Evolutionary conservation across 306 rosid species (phyloP).

Genomic region (Cucurbita ficifolia): DNA sequence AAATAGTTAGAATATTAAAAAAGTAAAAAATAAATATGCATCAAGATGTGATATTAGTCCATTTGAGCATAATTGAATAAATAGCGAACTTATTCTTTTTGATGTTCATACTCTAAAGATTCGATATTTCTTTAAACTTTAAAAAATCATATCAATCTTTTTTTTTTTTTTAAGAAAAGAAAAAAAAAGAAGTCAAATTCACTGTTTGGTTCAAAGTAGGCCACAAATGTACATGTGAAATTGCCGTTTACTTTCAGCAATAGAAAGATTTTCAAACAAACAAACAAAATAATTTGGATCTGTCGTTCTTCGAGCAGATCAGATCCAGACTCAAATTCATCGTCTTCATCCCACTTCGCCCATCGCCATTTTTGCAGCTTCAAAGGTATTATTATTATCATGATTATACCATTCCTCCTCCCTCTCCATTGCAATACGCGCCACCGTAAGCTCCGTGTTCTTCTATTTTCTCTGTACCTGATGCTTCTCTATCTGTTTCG

Average conservation of each 20-base stretch:
- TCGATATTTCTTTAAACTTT: too few relatives aligned
- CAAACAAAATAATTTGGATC: constrained; percentile 5
- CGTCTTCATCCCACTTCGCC: background rate
- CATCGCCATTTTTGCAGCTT: background rate
- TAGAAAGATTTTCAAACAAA: background rate
- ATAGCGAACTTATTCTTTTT: too few relatives aligned
- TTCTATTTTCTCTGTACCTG: background rate
- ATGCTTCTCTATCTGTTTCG: background rate
- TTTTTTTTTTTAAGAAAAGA: background rate
- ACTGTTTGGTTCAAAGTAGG: constrained; percentile 1
- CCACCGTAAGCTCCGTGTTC: background rate
- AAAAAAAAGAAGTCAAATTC: background rate
- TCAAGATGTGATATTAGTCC: too few relatives aligned
- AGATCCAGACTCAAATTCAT: background rate
- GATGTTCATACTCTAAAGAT: too few relatives aligned
- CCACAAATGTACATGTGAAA: background rate
- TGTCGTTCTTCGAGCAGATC: background rate
- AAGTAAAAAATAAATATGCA: background rate
- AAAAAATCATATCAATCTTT: too few relatives aligned
- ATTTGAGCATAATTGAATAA: too few relatives aligned
- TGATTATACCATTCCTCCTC: background rate
- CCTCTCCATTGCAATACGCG: background rate
- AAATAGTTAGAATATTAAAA: too few relatives aligned
- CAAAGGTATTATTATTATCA: background rate
- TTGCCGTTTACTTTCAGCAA: background rate